phyloP scores from a whole-genome alignment of 768 basidiomycete genomes.

The Leccinum broughii region DNA sequence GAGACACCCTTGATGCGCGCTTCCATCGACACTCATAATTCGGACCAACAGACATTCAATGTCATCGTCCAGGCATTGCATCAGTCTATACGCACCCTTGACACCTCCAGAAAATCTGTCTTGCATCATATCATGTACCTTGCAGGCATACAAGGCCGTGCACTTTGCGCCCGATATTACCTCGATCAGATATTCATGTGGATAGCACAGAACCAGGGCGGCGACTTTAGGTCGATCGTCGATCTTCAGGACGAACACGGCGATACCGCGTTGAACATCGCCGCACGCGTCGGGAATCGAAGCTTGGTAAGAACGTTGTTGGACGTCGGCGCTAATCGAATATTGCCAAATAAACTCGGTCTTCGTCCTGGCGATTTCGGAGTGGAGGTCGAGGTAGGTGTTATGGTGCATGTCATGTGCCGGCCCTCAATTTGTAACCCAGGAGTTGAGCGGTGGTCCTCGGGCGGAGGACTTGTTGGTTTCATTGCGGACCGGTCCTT shows the following conservation, averaged over 20 bases:
- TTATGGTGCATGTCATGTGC: background rate
- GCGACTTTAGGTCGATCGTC: conserved; percentile 76
- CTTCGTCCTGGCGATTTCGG: conserved; percentile 94
- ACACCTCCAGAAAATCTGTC: conserved; percentile 81
- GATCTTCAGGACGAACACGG: conserved; percentile 95
- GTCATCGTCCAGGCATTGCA: conserved; percentile 63
- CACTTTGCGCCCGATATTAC: conserved; percentile 83
- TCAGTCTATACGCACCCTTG: conserved; percentile 81
- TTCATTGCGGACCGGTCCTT: conserved; percentile 69
- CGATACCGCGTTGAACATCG: conserved; percentile 94
- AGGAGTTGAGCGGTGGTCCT: conserved; percentile 72
- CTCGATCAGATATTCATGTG: conserved; percentile 86
- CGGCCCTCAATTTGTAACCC: conserved; percentile 4
- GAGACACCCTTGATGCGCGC: conserved; percentile 95
- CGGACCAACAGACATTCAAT: conserved; percentile 74
- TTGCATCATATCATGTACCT: conserved; percentile 90
- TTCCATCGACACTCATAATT: conserved; percentile 84
- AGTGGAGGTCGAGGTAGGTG: conserved; percentile 81
- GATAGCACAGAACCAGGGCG: conserved; percentile 76
- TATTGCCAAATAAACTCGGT: conserved; percentile 89
- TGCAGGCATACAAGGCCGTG: conserved; percentile 89
- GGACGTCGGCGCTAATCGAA: conserved; percentile 91
- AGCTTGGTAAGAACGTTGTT: conserved; percentile 82
- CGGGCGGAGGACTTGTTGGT: conserved; percentile 81
- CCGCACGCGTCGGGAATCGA: conserved; percentile 89